phyloP scores from a whole-genome alignment of 768 basidiomycete species.

The Hygrocybe coccinea region DNA sequence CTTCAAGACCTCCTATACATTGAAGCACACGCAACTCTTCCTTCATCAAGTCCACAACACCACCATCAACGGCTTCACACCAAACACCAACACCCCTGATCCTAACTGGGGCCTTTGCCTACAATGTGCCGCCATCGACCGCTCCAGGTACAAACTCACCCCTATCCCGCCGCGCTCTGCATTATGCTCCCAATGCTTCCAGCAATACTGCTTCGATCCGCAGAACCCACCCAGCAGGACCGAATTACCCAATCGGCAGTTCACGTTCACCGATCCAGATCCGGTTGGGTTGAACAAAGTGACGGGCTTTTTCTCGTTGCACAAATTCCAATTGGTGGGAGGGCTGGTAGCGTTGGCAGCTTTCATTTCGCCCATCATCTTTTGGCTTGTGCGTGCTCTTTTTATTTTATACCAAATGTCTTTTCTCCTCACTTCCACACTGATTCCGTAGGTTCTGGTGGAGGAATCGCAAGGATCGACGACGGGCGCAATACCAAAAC shows the following conservation, averaged over 20 bases:
- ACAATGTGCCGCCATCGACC: constrained; percentile 57
- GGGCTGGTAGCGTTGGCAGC: constrained; percentile 40
- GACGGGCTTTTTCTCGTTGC: constrained; percentile 36
- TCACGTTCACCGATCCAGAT: constrained; percentile 51
- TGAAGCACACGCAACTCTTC: constrained; percentile 49
- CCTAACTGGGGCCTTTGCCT: constrained; percentile 61
- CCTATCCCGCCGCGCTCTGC: constrained; percentile 37
- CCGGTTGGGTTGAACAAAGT: constrained; percentile 44
- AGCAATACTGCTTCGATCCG: constrained; percentile 53
- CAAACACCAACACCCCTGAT: constrained; percentile 58
- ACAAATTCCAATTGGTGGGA: constrained; percentile 48
- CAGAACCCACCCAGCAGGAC: constrained; percentile 38
- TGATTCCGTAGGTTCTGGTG: constrained; percentile 23
- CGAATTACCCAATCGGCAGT: constrained; percentile 35
- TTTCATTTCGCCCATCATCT: constrained; percentile 37
- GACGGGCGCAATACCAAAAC: constrained; percentile 1
- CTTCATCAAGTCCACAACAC: constrained; percentile 57
- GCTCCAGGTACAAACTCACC: constrained; percentile 40
- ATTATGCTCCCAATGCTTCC: constrained; percentile 43
- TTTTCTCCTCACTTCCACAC: neutral
- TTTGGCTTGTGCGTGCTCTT: constrained; percentile 42
- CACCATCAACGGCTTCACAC: constrained; percentile 54
- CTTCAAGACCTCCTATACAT: constrained; percentile 55
- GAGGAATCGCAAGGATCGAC: constrained; percentile 20
- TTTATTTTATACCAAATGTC: neutral